phyloP scores from a whole-genome alignment of 1,139 yeast genomes.

The Scheffersomyces stambukii region DNA sequence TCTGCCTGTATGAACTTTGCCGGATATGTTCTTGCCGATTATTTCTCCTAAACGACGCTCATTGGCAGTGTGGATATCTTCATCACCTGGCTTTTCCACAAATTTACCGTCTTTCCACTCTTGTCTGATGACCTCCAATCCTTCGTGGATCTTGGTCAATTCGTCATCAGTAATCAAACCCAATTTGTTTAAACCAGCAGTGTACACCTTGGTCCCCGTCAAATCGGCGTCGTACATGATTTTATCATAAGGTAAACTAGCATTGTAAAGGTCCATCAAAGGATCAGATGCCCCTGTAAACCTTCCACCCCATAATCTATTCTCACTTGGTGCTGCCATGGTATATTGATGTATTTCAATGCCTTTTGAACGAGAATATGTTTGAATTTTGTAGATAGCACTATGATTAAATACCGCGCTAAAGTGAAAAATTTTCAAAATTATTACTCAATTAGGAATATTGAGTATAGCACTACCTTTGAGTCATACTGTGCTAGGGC shows the following conservation, averaged over 20 bases:
- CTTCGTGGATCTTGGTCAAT: constrained; percentile 73
- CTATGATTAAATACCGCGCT: neutral
- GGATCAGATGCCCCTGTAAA: constrained; percentile 98
- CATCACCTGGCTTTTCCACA: constrained; percentile 88
- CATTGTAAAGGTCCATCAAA: constrained; percentile 93
- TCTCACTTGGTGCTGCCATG: constrained; percentile 37
- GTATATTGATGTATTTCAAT: neutral
- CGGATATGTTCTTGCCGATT: constrained; percentile 89
- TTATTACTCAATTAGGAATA: neutral
- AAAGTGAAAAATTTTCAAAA: constrained; percentile 1
- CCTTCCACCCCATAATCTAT: constrained; percentile 97
- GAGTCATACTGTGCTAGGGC: neutral
- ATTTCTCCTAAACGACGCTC: constrained; percentile 96
- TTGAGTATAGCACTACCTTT: constrained; percentile 1
- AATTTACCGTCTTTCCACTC: constrained; percentile 82
- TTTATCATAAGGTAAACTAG: constrained; percentile 93
- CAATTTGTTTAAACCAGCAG: constrained; percentile 76
- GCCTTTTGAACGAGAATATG: neutral
- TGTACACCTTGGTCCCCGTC: constrained; percentile 90
- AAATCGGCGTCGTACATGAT: constrained; percentile 92
- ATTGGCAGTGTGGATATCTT: constrained; percentile 97
- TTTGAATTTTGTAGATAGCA: neutral
- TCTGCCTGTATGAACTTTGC: constrained; percentile 97
- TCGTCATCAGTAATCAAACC: constrained; percentile 73
- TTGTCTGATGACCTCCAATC: constrained; percentile 60